Base-by-base conservation (phyloP, 139 green algal genomes). In the Trebouxia sp. region DNA sequence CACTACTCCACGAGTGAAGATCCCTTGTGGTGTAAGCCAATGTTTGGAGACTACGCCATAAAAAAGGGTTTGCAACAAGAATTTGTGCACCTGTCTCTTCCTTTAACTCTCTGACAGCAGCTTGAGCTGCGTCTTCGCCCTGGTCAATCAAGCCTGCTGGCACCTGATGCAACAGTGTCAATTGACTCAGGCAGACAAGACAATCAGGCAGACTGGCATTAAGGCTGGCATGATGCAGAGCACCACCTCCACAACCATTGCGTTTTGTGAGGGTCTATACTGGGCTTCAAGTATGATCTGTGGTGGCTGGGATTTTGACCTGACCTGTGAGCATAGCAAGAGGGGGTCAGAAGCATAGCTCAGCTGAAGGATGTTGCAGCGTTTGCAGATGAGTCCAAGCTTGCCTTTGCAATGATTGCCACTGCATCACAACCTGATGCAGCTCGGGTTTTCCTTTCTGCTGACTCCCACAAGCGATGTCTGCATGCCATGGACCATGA, bases 111-210 rank as follows among this genome's bases (percentile, higher is more conserved):
- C 91, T 55, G 37, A 93, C 56, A 1, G 91, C 91, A 47, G 88
- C 86, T 14, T 84, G 42, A 9, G 79, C 83, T 20, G 87, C 80
- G 0, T 75, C 83, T 70, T 95, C 91, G 1, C 85, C 90, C 6
- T 74, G 38, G 50, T 92, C 89, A 51, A 95, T 85, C 24, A 94
- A 76, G 12, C 91, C 91, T 32, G 90, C 89, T 12, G 91, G 91
- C 14, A 95, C 81, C 85, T 92, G 78, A 72, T 79, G 32, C 50
- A 3, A 6, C 47, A 78, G 20, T 58, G 26, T 41, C n/a, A n/a
- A 32, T 12, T 3, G 17, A 37, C 22, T 69, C 30, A 43, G 7
- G 20, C 26, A 45, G 37, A 17, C 48, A 30, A 0, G 6, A 69
- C 20, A 74, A 15, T 15, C 20, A 67, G 28, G 30, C 45, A 58